phyloP scores from a whole-genome alignment of 1,139 yeast species.

The Yamadazyma jaroonii region DNA sequence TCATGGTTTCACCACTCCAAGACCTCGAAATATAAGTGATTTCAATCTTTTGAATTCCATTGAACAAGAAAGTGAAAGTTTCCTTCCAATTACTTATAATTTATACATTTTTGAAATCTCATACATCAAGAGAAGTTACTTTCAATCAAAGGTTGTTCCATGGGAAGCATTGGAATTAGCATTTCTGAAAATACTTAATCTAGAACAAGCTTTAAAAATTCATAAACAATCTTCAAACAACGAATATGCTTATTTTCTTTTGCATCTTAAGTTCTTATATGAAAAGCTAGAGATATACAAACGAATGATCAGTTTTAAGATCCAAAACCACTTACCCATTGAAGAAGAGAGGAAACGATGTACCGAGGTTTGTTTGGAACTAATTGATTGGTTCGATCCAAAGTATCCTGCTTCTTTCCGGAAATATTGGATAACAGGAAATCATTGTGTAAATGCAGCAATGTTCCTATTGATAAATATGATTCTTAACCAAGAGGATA shows the following conservation, averaged over 20 bases:
- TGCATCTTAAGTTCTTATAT: constrained; percentile 6
- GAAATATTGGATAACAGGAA: constrained; percentile 14
- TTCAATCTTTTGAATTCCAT: constrained; percentile 10
- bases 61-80: constrained; percentile 9
- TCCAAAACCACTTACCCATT: constrained; percentile 1
- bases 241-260: constrained; percentile 3
- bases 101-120: constrained; percentile 11
- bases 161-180: constrained; percentile 7
- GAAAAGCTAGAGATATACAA: constrained; percentile 10
- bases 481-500: constrained; percentile 5
- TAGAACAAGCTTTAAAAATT: constrained; percentile 1
- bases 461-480: constrained; percentile 14
- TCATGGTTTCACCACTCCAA: constrained; percentile 21
- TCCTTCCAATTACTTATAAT: constrained; percentile 14
- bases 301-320: constrained; percentile 6
- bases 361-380: constrained; percentile 1
- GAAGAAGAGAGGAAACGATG: constrained; percentile 9
- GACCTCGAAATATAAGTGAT: constrained; percentile 19
- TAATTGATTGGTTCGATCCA: constrained; percentile 10
- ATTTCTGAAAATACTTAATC: background rate
- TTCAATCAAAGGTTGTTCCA: constrained; percentile 1
- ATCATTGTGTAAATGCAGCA: constrained; percentile 13
- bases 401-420: constrained; percentile 11
- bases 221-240: background rate
- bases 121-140: constrained; percentile 9